Evolutionary conservation across 768 basidiomycete species (phyloP).

Genomic region (Tulasnella sp.): DNA sequence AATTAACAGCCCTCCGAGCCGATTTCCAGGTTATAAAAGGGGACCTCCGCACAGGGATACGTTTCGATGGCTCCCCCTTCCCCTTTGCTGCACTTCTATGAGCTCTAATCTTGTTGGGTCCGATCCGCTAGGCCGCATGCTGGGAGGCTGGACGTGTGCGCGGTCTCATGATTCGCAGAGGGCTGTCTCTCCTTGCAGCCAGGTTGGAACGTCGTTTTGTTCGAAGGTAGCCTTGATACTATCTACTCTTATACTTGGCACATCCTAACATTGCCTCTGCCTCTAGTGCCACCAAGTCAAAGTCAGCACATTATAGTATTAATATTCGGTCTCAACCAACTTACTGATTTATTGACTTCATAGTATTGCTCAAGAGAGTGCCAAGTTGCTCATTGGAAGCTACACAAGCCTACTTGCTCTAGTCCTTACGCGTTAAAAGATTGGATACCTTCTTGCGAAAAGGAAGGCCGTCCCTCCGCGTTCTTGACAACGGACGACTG

Average conservation of each 20-base stretch:
- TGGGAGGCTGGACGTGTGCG: not conserved
- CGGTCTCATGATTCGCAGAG: not conserved
- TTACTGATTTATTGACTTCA: not conserved
- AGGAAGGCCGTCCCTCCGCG: not conserved
- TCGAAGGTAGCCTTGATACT: not conserved
- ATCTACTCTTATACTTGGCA: not conserved
- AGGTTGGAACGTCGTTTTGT: not conserved
- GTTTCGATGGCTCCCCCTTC: not conserved
- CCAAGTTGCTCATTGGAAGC: conserved; percentile 49
- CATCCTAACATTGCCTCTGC: not conserved
- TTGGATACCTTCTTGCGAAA: not conserved
- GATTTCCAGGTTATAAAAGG: not conserved
- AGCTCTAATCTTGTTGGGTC: not conserved
- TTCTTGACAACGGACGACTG: not conserved
- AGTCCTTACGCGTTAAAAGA: conserved; percentile 37
- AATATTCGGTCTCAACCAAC: not conserved
- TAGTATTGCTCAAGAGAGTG: conserved; percentile 44
- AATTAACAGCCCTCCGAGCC: not conserved
- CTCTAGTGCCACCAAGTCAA: conserved; percentile 4
- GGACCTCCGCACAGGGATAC: not conserved
- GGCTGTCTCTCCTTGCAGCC: not conserved
- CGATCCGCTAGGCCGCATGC: not conserved
- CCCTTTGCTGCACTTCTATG: not conserved
- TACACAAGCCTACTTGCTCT: conserved; percentile 47
- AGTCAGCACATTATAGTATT: not conserved